Evolutionary conservation across 768 basidiomycete genomes (phyloP).

Genomic region (Kockovaella imperatae): DNA sequence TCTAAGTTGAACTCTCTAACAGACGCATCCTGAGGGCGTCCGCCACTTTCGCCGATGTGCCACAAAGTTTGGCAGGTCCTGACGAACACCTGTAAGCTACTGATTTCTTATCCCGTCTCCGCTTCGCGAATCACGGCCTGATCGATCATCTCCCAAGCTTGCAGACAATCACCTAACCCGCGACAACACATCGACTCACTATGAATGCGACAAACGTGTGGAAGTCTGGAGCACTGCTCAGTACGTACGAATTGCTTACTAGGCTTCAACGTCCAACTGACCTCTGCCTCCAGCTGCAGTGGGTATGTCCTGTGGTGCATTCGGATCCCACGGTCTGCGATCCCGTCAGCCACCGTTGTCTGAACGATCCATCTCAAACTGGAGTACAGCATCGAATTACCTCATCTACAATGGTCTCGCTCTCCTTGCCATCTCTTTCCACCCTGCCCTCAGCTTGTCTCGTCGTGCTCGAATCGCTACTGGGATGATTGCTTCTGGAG

Average conservation of each 20-base stretch:
- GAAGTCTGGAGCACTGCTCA: constrained; percentile 32
- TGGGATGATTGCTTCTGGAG: constrained; percentile 31
- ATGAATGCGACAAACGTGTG: constrained; percentile 11
- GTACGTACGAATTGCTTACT: constrained; percentile 5
- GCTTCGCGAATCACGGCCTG: no score
- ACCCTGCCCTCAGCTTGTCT: constrained; percentile 15
- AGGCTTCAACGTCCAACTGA: neutral
- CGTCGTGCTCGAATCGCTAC: constrained; percentile 20
- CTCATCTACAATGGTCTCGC: constrained; percentile 44
- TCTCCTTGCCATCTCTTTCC: constrained; percentile 36
- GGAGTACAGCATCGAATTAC: constrained; percentile 37
- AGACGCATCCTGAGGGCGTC: no score
- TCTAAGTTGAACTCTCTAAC: no score
- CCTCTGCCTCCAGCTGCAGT: constrained; percentile 24
- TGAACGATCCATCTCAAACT: constrained; percentile 24
- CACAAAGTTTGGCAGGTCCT: no score
- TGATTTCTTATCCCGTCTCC: no score
- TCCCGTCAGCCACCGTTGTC: constrained; percentile 24
- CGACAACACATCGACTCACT: no score
- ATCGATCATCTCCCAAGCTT: no score
- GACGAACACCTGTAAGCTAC: no score
- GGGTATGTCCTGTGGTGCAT: constrained; percentile 37
- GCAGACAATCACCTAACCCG: no score
- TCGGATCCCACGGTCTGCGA: constrained; percentile 42
- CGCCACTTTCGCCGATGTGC: no score